A percentile compares a stretch with the other conserved stretches of the same genome.
phyloP scores from a whole-genome alignment of 1,284 basidiomycete species.

The Pterulicium gracile region DNA sequence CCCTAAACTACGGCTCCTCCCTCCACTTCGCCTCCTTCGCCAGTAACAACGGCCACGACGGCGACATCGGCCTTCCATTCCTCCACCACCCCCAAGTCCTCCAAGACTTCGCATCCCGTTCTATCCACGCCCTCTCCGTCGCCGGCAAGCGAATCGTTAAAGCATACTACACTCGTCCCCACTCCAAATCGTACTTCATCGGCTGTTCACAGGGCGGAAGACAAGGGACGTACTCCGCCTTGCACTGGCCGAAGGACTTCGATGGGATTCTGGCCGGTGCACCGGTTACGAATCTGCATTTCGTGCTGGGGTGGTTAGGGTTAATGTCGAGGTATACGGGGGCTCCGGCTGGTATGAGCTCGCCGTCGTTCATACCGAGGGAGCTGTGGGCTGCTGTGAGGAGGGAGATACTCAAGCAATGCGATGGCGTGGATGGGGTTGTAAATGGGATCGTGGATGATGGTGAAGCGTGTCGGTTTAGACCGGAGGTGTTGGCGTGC shows the following conservation, averaged over 20 bases:
- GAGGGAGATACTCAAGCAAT: constrained; percentile 19
- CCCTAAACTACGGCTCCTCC: constrained; percentile 15
- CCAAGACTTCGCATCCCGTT: constrained; percentile 18
- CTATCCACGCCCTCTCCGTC: constrained; percentile 16
- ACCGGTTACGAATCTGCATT: constrained; percentile 16
- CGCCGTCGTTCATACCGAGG: constrained; percentile 11
- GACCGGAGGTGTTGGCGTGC: constrained; percentile 13
- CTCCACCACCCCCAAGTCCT: constrained; percentile 16
- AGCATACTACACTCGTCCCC: constrained; percentile 13
- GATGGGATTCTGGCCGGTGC: constrained; percentile 22
- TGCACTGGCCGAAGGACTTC: constrained; percentile 19
- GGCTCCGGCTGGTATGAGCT: background rate
- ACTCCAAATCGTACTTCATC: constrained; percentile 15
- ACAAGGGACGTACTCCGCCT: constrained; percentile 15
- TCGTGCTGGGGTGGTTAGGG: constrained; percentile 10
- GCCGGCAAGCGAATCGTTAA: constrained; percentile 16
- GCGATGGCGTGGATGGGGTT: constrained; percentile 24
- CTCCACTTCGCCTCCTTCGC: constrained; percentile 16
- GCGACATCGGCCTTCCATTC: constrained; percentile 13
- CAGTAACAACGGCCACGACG: constrained; percentile 20
- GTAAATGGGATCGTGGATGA: constrained; percentile 22
- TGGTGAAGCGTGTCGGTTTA: constrained; percentile 17
- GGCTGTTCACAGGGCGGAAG: constrained; percentile 22
- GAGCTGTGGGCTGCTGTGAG: constrained; percentile 14
- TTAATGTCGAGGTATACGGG: constrained; percentile 5